A percentile compares a stretch with the other conserved stretches of the same genome.
These are phyloP conservation scores for Calonectria montana DNA, from an alignment of 2,329 filamentous ascomycete genomes.

Conservation along the genomic window DNA sequence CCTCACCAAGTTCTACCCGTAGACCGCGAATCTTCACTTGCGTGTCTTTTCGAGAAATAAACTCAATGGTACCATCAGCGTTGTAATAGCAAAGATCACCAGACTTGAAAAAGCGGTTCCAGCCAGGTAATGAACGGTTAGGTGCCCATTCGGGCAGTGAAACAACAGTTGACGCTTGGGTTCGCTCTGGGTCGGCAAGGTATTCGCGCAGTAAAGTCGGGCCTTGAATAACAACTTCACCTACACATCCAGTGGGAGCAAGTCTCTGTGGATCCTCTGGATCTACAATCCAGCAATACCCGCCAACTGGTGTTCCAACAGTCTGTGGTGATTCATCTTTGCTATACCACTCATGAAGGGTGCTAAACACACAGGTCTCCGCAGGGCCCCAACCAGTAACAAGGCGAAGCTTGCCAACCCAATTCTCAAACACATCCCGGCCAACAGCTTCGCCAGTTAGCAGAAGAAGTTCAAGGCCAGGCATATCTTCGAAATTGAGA, in stretches of 20 bases:
- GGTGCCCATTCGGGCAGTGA: not conserved
- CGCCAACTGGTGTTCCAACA: slow-evolving; percentile 20
- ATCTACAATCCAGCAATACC: slow-evolving; percentile 34
- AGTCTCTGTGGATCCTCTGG: slow-evolving; percentile 30
- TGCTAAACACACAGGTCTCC: slow-evolving; percentile 29
- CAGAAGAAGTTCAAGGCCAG: slow-evolving; percentile 19
- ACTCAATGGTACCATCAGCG: not conserved
- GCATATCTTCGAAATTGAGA: slow-evolving; percentile 24
- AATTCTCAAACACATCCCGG: slow-evolving; percentile 23
- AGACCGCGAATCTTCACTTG: no score
- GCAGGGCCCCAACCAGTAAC: slow-evolving; percentile 40
- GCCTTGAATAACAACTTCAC: slow-evolving; percentile 35
- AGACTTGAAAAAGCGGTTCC: not conserved
- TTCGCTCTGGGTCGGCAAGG: slow-evolving; percentile 31
- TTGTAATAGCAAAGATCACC: not conserved
- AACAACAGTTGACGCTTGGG: slow-evolving; percentile 42
- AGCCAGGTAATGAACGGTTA: not conserved
- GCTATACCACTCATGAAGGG: slow-evolving; percentile 4
- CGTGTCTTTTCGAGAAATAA: no score
- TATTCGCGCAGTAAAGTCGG: slow-evolving; percentile 40
- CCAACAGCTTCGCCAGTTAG: slow-evolving; percentile 37
- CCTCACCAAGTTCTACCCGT: no score
- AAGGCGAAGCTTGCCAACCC: slow-evolving; percentile 28
- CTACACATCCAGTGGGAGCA: slow-evolving; percentile 27
- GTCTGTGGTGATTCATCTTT: slow-evolving; percentile 11